Evolutionary conservation across 257 asterid species (phyloP).

Genomic region (Solanum lycopersicoides): DNA sequence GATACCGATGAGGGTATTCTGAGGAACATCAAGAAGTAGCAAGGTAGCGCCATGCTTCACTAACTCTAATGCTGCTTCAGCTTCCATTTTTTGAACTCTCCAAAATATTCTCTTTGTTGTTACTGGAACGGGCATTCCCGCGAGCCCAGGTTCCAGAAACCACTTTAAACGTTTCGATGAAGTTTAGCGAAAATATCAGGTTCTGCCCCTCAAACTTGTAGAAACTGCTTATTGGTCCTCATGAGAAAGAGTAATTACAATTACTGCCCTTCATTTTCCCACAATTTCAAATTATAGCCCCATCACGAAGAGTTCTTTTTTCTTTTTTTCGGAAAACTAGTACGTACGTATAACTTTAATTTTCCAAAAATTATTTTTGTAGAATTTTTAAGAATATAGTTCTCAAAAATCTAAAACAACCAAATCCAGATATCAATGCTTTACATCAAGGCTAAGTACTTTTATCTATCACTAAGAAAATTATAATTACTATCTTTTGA

Average conservation of each 20-base stretch:
- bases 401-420: background rate
- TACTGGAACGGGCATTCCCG: background rate
- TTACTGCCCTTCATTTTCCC: background rate
- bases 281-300: background rate
- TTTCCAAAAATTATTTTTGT: background rate
- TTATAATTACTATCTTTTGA: accelerated
- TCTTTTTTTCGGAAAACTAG: background rate
- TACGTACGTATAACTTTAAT: background rate
- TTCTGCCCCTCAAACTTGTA: background rate
- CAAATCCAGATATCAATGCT: background rate
- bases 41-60: slow-evolving; percentile 65
- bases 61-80: slow-evolving; percentile 51
- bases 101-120: background rate
- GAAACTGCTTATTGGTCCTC: background rate
- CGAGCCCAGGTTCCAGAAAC: background rate
- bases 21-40: slow-evolving; percentile 82
- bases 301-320: background rate
- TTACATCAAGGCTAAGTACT: background rate
- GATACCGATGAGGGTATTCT: slow-evolving; percentile 65
- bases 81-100: slow-evolving; percentile 36
- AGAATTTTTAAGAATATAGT: background rate
- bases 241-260: background rate
- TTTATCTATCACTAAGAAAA: accelerated
- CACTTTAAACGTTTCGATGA: background rate
- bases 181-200: background rate